phyloP scores from a whole-genome alignment of 2,329 filamentous ascomycete species.

The Verticillium isaacii region DNA sequence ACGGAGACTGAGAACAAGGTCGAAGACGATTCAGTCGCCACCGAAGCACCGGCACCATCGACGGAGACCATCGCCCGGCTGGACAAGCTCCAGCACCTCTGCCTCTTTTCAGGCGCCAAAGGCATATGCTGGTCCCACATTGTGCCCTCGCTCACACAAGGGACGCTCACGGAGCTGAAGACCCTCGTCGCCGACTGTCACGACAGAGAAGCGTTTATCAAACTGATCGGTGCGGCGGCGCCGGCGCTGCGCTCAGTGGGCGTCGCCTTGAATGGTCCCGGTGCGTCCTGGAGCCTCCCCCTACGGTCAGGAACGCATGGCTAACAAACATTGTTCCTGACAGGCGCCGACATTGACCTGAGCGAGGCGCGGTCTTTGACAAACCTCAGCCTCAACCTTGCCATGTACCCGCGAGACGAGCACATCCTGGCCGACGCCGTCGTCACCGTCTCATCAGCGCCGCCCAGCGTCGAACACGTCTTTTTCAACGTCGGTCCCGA shows the following conservation, averaged over 20 bases:
- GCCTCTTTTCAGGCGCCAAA: background rate
- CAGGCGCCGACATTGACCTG: background rate
- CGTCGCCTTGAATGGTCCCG: background rate
- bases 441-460: background rate
- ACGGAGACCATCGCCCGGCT: no score
- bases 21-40: no score
- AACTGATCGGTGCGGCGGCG: background rate
- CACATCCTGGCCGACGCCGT: background rate
- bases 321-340: no score
- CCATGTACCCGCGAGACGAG: background rate
- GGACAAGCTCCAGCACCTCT: no score
- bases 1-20: no score
- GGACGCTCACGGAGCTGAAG: background rate
- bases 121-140: background rate
- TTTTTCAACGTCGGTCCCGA: background rate
- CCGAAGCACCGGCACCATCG: no score
- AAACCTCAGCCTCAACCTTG: background rate
- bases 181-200: background rate
- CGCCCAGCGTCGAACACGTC: background rate
- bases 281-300: no score
- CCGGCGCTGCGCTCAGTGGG: background rate
- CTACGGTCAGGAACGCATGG: no score
- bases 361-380: background rate
- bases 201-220: background rate
- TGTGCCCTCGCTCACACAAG: background rate